phyloP scores from a whole-genome alignment of 768 basidiomycete genomes.

The Kondoa subrosea region DNA sequence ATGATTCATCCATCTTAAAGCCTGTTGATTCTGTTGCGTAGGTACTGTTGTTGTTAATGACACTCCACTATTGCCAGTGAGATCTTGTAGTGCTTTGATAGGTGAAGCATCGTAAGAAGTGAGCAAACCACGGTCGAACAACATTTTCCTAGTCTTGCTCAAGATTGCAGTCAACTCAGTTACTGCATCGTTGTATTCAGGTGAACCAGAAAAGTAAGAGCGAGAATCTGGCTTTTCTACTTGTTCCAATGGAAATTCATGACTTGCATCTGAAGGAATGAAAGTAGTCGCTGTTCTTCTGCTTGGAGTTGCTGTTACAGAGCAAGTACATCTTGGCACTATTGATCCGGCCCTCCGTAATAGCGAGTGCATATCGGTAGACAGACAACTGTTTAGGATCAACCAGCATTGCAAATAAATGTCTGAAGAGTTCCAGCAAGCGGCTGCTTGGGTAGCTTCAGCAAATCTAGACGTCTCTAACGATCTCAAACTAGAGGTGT shows the following conservation, averaged over 20 bases:
- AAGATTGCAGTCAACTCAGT: not conserved
- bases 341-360: too few relatives aligned
- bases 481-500: constrained; percentile 6
- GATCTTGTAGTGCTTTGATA: not conserved
- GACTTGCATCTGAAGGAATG: not conserved
- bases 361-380: too few relatives aligned
- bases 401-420: not conserved
- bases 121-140: not conserved
- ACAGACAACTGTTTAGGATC: not conserved
- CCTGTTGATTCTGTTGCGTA: not conserved
- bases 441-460: constrained; percentile 1
- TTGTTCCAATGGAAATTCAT: not conserved
- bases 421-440: not conserved
- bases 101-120: not conserved
- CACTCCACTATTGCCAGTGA: not conserved
- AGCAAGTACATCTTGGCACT: not conserved
- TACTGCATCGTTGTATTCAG: not conserved
- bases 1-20: not conserved
- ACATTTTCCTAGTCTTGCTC: not conserved
- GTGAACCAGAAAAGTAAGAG: not conserved
- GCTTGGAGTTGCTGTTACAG: not conserved
- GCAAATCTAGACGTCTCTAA: constrained; percentile 1
- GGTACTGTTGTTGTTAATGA: not conserved
- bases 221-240: not conserved
- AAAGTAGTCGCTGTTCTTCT: not conserved